phyloP scores from a whole-genome alignment of 73 alveolate genomes.

The Paramecium caudatum region DNA sequence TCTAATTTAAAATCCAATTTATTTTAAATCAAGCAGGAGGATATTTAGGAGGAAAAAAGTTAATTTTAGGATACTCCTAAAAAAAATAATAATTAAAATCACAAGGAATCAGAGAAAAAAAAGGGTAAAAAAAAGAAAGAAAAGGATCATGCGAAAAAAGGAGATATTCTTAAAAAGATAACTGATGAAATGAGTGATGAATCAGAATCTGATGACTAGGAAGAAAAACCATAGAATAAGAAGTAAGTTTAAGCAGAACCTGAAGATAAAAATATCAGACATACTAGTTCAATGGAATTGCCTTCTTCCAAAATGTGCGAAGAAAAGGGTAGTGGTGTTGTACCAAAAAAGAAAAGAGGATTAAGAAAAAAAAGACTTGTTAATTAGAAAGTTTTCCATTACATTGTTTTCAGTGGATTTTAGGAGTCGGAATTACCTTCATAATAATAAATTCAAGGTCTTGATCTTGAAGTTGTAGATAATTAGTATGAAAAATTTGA shows the following conservation, averaged over 20 bases:
- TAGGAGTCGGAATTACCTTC: background rate
- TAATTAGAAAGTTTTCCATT: background rate
- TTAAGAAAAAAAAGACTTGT: slow-evolving; percentile 31
- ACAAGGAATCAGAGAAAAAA: background rate
- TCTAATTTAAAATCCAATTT: background rate
- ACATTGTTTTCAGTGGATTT: slow-evolving; percentile 36
- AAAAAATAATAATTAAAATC: background rate
- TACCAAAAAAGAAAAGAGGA: slow-evolving; percentile 51
- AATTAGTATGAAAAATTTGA: slow-evolving; percentile 24
- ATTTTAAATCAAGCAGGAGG: background rate
- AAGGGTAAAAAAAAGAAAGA: background rate
- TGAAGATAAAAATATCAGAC: no score
- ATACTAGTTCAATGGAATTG: slow-evolving; percentile 21
- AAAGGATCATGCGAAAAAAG: background rate
- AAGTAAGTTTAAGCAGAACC: no score
- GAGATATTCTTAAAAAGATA: background rate
- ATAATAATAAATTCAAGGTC: background rate
- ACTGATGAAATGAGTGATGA: slow-evolving; percentile 37
- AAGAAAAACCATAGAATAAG: background rate
- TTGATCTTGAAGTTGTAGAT: background rate
- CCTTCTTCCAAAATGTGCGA: background rate
- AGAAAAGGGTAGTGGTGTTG: background rate
- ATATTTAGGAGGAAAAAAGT: background rate
- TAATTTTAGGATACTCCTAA: slow-evolving; percentile 31
- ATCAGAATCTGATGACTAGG: background rate